These are phyloP conservation scores for Hypoxylon sp. DNA, from an alignment of 2,329 filamentous ascomycete species.

Conservation along the genomic window DNA sequence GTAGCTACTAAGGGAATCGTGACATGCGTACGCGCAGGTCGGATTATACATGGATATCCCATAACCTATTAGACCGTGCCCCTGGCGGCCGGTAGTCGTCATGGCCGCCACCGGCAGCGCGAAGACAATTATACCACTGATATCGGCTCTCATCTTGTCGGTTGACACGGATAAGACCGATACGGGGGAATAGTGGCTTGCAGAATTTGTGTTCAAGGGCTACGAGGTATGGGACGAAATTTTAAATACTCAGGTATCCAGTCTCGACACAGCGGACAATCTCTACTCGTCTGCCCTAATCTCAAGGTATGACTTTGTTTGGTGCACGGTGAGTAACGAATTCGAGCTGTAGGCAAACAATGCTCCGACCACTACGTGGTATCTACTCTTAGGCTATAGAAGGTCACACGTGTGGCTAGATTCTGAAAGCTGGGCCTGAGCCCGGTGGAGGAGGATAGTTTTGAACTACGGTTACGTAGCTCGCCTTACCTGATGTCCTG, in stretches of 20 bases:
- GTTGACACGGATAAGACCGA: not conserved
- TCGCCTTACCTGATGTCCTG: not conserved
- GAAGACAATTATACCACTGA: constrained; percentile 1
- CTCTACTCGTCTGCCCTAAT: not conserved
- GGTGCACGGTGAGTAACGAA: not conserved
- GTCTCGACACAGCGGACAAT: not conserved
- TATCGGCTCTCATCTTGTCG: constrained; percentile 16
- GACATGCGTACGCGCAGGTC: constrained; percentile 54
- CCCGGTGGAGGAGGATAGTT: not conserved
- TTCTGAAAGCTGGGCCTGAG: not conserved
- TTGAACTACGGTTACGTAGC: not conserved
- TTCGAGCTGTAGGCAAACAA: not conserved
- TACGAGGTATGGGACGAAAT: not conserved
- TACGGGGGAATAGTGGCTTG: not conserved
- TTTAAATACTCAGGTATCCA: not conserved
- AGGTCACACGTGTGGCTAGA: not conserved
- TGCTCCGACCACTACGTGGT: not conserved
- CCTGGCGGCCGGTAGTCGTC: constrained; percentile 13
- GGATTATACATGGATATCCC: constrained; percentile 55
- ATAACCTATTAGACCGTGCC: constrained; percentile 52
- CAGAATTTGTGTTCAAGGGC: not conserved
- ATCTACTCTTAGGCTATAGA: constrained; percentile 1
- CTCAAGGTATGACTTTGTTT: not conserved
- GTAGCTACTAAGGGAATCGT: constrained; percentile 32
- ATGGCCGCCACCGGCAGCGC: constrained; percentile 9